Evolutionary conservation across 768 basidiomycete species (phyloP), one percentile per base, ranked within the genome.

Genomic region (Podaxis sp.): DNA sequence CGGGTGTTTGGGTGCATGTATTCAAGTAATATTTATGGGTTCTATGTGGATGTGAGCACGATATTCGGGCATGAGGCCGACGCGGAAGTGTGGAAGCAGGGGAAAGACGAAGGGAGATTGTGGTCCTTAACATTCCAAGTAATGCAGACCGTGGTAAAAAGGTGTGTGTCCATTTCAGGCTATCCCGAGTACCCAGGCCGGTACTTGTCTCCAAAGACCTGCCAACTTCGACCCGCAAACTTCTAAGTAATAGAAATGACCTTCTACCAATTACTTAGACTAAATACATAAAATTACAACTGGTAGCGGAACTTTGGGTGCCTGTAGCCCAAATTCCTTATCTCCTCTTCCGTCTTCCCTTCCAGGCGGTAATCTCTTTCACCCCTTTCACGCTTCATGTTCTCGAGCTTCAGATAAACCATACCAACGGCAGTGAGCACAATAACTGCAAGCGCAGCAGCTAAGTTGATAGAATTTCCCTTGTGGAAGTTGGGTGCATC

Each of bases 291-390:
- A 4, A 27, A 21, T 67, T 62, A 77, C 28, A 72, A 59, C 61
- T 79, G 79, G 59, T 78, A 82, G 14, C 75, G 70, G 67, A 78
- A 82, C 5, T 66, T 63, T 9, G 80, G 80, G 68, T 82, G 79
- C n/a, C 73, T 64, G 63, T 78, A 77, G 2, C 80, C 79, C 51
- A 82, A 63, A 48, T 76, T 64, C 55, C 73, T 70, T 16, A 77
- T 66, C 60, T 80, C 75, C 42, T 74, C 67, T 32, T 58, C 57
- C 0, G 71, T 73, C 64, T 76, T 79, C 1, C 76, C 76, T 38
- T 73, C 69, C 25, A 81, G 52, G 32, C 79, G 72, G 62, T 74
- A 64, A 59, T 81, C 74, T 46, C 79, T 70, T 50, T 76, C 75
- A 10, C 79, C 79, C 48, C 74, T 72, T 46, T 72, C 73, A 4